Evolutionary conservation across 495 filamentous ascomycete genomes (phyloP).

Genomic region (Polyplosphaeria fusca): DNA sequence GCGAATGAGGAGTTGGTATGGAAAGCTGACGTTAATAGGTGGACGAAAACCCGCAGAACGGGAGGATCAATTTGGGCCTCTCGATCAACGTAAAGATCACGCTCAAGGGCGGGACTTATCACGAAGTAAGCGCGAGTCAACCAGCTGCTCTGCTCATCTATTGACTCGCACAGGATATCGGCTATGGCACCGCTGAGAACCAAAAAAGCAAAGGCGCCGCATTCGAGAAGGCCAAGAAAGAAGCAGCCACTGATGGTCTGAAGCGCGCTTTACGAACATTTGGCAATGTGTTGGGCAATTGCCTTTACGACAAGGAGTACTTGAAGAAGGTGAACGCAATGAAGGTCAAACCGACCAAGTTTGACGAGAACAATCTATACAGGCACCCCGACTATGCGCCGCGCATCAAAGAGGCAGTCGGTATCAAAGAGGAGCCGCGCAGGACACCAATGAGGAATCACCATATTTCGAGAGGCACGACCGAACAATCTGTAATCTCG

Average conservation of each 20-base stretch:
- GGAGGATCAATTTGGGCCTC: constrained; percentile 75
- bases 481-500: constrained; percentile 25
- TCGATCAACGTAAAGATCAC: constrained; percentile 88
- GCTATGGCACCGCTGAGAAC: constrained; percentile 94
- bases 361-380: constrained; percentile 72
- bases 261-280: constrained; percentile 89
- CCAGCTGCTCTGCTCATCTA: background rate
- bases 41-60: constrained; percentile 57
- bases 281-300: constrained; percentile 94
- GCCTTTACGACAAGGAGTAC: constrained; percentile 95
- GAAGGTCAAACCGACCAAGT: constrained; percentile 65
- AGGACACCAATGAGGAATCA: constrained; percentile 6
- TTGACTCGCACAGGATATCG: constrained; percentile 63
- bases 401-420: constrained; percentile 49
- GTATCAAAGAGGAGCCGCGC: constrained; percentile 34
- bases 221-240: constrained; percentile 97
- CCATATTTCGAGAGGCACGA: constrained; percentile 20
- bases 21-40: constrained; percentile 45
- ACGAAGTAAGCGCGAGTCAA: constrained; percentile 59
- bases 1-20: background rate
- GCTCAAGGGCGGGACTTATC: constrained; percentile 84
- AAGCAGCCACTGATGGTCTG: constrained; percentile 89
- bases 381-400: constrained; percentile 72
- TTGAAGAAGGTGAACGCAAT: constrained; percentile 78
- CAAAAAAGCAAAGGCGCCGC: constrained; percentile 89